Percentiles rank a stretch among this genome's conserved stretches.
These are phyloP conservation scores for Cladosporium halotolerans DNA, from an alignment of 2,329 filamentous ascomycete species.

Conservation along the genomic window DNA sequence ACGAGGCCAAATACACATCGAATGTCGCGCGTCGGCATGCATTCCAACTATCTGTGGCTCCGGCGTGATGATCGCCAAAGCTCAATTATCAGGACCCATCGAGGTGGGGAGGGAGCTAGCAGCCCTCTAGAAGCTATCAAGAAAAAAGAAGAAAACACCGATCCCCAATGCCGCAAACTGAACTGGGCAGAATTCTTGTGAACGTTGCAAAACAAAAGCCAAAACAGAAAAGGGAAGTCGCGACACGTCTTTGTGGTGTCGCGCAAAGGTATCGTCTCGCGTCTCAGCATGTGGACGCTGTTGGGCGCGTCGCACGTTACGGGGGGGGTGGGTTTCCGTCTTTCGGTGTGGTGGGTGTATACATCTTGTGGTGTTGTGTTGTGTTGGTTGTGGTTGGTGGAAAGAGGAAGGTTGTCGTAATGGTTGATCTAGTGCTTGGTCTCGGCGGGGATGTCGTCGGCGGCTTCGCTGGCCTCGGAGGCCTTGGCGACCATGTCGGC, in stretches of 20 bases:
- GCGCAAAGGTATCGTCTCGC: constrained; percentile 11
- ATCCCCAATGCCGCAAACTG: constrained; percentile 10
- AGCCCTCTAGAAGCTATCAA: background rate
- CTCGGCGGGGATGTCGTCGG: constrained; percentile 21
- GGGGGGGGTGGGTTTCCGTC: background rate
- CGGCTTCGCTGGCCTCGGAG: constrained; percentile 26
- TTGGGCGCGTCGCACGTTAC: background rate
- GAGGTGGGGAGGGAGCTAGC: background rate
- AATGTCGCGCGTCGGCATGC: no score
- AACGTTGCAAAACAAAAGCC: background rate
- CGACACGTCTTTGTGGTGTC: constrained; percentile 4
- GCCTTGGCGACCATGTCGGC: constrained; percentile 40
- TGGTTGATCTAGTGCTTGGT: constrained; percentile 4
- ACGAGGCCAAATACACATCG: no score
- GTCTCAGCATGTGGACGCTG: background rate
- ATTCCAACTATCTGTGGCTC: no score
- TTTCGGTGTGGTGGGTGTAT: background rate
- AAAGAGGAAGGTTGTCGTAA: background rate
- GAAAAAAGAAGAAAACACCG: constrained; percentile 5
- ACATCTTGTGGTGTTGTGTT: background rate
- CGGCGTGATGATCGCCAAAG: no score
- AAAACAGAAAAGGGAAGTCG: background rate
- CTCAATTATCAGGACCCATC: background rate
- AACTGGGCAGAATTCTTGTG: background rate
- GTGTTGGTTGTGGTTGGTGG: background rate